These are phyloP conservation scores for Xylariaceae sp. DNA, from an alignment of 2,329 filamentous ascomycete genomes.

Conservation along the genomic window DNA sequence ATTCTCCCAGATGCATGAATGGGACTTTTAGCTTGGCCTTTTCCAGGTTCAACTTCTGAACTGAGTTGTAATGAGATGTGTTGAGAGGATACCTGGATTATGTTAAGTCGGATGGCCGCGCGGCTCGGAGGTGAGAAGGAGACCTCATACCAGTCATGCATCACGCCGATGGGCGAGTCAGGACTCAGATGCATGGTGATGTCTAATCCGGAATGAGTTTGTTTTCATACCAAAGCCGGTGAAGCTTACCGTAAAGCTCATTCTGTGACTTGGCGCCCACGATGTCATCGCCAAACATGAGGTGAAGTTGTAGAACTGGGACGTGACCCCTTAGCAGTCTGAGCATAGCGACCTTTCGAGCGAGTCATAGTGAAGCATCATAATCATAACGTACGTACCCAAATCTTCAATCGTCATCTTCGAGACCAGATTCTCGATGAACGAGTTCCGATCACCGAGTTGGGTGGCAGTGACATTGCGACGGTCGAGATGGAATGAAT, in stretches of 20 bases:
- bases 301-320: slow-evolving; percentile 38
- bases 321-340: background rate
- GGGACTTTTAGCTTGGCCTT: slow-evolving; percentile 37
- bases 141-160: slow-evolving; percentile 36
- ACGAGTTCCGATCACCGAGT: slow-evolving; percentile 21
- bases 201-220: slow-evolving; percentile 21
- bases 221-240: background rate
- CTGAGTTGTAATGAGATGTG: slow-evolving; percentile 37
- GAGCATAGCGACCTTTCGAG: background rate
- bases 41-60: slow-evolving; percentile 36
- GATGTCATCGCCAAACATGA: slow-evolving; percentile 40
- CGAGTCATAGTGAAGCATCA: background rate
- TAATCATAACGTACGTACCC: slow-evolving; percentile 15
- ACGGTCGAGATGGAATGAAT: background rate
- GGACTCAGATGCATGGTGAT: slow-evolving; percentile 34
- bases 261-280: slow-evolving; percentile 36
- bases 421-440: slow-evolving; percentile 27
- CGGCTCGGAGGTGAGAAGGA: background rate
- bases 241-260: slow-evolving; percentile 32
- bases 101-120: background rate
- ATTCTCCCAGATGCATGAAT: slow-evolving; percentile 39
- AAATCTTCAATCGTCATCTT: slow-evolving; percentile 33
- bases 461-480: background rate
- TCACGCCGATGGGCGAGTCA: slow-evolving; percentile 35
- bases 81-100: slow-evolving; percentile 36